Base-by-base conservation (phyloP, 2,329 filamentous ascomycete species). In the Zymoseptoria ardabiliae region DNA sequence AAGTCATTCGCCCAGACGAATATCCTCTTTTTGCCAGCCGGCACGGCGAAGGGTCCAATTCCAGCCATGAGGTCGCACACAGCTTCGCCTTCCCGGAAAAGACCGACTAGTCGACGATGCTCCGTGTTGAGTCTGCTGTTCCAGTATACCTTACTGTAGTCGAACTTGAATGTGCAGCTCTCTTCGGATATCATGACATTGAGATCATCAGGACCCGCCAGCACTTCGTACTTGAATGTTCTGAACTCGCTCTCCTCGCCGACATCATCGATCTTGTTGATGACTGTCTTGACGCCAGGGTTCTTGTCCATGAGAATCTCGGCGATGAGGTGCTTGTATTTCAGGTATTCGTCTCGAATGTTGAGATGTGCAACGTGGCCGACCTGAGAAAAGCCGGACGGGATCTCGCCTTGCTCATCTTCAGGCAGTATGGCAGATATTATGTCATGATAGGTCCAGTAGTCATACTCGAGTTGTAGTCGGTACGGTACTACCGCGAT, bases 141-240 rank as follows among this genome's bases (percentile, higher is more conserved):
- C 93, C 93, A 99, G 80, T 99, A 99, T 3, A 99, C 94, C 68
- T 95, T 95, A 63, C 89, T 85, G 74, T 96, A 99, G 78, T 99
- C 90, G 74, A 99, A 97, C 58, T 81, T 81, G 77, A 96, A 99
- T n/a, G 81, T 78, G 77, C 94, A 97, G 61, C 85, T 84, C 68
- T 89, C 88, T 76, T 97, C 91, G 64, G 83, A 85, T 56, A 94
- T 82, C 63, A 89, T 84, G 57, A 99, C 94, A 56, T 92, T 85
- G 74, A 97, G 79, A 69, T 97, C 87, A 67, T 91, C 85, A 0
- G 85, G 82, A 0, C 94, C 94, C 1, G 86, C 86, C 0, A 99
- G 83, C 13, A 97, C 83, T 76, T 99, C 94, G 77, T 96, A 97
- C 30, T 82, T 82, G 75, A 99, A 97, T 0, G 94, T 97, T 56